Percentiles rank a stretch among this genome's conserved stretches.
phyloP scores from a whole-genome alignment of 805 yeast genomes.

The Myxozyma nipponensis region DNA sequence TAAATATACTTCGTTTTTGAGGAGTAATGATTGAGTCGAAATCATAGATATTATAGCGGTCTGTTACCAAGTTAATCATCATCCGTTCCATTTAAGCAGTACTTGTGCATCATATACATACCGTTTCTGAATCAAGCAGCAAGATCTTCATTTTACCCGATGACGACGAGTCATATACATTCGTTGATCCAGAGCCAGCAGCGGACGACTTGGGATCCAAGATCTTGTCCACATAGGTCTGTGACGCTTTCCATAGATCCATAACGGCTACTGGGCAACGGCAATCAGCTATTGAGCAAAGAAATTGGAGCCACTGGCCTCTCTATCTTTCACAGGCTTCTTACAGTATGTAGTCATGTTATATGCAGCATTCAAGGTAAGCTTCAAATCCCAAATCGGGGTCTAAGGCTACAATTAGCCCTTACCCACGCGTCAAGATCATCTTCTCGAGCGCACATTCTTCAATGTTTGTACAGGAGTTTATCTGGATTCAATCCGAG shows the following conservation, averaged over 20 bases:
- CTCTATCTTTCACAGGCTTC: neutral
- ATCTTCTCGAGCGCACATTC: too few relatives aligned
- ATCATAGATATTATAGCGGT: constrained; percentile 83
- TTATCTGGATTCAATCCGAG: too few relatives aligned
- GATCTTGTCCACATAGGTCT: constrained; percentile 41
- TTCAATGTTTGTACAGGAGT: too few relatives aligned
- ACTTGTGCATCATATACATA: constrained; percentile 16
- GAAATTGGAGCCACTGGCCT: neutral
- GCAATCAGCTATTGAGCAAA: neutral
- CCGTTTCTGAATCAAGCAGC: constrained; percentile 70
- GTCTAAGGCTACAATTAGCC: neutral
- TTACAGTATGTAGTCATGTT: too few relatives aligned
- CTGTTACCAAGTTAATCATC: constrained; percentile 13
- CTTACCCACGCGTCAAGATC: neutral
- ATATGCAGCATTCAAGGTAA: too few relatives aligned
- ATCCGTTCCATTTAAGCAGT: neutral
- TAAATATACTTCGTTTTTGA: constrained; percentile 78
- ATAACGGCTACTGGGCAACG: constrained; percentile 23
- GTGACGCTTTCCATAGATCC: constrained; percentile 40
- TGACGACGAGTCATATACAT: constrained; percentile 31
- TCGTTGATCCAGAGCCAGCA: constrained; percentile 26
- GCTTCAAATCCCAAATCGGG: too few relatives aligned
- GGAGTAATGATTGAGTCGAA: constrained; percentile 78
- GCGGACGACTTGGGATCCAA: constrained; percentile 28
- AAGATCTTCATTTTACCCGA: constrained; percentile 58